Percentiles rank a stretch among this genome's conserved stretches.
These are phyloP conservation scores for Shiraia sp. DNA, from an alignment of 2,329 filamentous ascomycete genomes.

Conservation along the genomic window DNA sequence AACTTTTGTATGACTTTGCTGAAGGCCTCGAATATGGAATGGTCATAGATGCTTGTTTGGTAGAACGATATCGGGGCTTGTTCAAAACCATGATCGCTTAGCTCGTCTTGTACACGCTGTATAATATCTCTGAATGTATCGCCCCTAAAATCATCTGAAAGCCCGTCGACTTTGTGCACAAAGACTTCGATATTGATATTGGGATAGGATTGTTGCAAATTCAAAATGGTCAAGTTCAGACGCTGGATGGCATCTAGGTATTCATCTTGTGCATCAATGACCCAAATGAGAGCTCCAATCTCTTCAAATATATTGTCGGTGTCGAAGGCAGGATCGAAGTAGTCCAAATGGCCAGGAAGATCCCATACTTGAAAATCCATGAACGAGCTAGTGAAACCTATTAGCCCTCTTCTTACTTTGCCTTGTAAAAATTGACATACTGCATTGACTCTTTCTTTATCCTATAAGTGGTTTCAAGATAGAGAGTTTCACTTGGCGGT, in stretches of 20 bases:
- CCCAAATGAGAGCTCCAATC: conserved; percentile 94
- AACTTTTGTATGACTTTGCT: conserved; percentile 98
- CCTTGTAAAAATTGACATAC: conserved; percentile 58
- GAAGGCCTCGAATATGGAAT: conserved; percentile 97
- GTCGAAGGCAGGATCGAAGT: conserved; percentile 86
- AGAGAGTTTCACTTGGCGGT: conserved; percentile 91
- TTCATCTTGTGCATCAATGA: conserved; percentile 97
- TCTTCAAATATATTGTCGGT: conserved; percentile 93
- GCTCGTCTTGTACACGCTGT: conserved; percentile 93
- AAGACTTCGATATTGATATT: conserved; percentile 98
- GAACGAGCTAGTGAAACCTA: conserved; percentile 69
- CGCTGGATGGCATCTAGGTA: conserved; percentile 89
- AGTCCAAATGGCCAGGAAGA: conserved; percentile 92
- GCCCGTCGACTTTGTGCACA: conserved; percentile 98
- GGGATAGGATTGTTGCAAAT: conserved; percentile 84
- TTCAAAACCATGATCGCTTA: conserved; percentile 90
- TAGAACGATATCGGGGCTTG: conserved; percentile 95
- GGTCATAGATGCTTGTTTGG: conserved; percentile 96
- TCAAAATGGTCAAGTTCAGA: conserved; percentile 85
- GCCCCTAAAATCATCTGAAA: conserved; percentile 93
- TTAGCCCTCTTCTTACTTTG: conserved; percentile 3
- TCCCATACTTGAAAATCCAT: conserved; percentile 99
- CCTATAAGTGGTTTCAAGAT: conserved; percentile 89
- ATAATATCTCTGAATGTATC: conserved; percentile 97
- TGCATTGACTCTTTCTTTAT: conserved; percentile 96